These are phyloP conservation scores for Adansonia grandidieri DNA, from an alignment of 441 rosid genomes.

Conservation along the genomic window DNA sequence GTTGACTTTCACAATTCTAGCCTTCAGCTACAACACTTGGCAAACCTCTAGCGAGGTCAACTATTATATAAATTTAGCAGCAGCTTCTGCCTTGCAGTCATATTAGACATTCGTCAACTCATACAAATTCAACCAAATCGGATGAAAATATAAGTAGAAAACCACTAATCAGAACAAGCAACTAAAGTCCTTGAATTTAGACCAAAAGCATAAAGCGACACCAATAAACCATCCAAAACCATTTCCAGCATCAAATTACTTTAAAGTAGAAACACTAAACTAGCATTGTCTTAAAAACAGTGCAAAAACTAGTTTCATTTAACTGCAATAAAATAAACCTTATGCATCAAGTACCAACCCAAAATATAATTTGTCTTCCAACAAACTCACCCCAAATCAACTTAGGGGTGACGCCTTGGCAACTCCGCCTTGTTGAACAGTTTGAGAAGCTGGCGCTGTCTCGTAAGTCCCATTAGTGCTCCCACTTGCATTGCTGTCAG, in stretches of 20 bases:
- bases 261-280: not conserved
- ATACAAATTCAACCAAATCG: not conserved
- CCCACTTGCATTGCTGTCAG: conserved; percentile 49
- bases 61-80: not conserved
- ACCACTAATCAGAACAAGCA: not conserved
- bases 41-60: not conserved
- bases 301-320: conserved; percentile 29
- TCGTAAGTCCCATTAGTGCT: conserved; percentile 38
- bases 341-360: conserved; percentile 10
- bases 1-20: too few species aligned
- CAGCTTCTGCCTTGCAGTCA: not conserved
- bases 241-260: not conserved
- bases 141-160: not conserved
- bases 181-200: not conserved
- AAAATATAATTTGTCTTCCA: conserved; percentile 10
- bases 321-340: conserved; percentile 26
- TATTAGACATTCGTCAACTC: too few species aligned
- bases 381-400: conserved; percentile 34
- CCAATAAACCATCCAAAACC: conserved; percentile 14
- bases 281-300: not conserved
- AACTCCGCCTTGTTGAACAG: conserved; percentile 64
- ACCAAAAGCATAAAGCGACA: not conserved
- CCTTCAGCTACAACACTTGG: not conserved
- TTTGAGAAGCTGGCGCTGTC: conserved; percentile 53
- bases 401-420: conserved; percentile 72